Conservation (phyloP, 148 eudicot genomes). For the Mesembryanthemum crystallinum region DNA sequence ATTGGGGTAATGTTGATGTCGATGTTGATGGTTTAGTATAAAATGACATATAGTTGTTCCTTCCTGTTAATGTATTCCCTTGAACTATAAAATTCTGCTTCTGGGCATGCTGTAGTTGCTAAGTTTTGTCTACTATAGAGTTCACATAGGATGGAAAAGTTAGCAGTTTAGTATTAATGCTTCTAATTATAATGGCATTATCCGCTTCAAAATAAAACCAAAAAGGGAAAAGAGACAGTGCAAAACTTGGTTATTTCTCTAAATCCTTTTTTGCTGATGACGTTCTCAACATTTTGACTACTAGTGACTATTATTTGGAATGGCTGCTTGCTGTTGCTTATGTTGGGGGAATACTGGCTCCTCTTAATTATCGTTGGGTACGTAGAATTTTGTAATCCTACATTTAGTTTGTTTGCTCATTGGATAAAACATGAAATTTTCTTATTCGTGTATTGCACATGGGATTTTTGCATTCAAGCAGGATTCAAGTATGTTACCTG, state of each 20-base stretch:
- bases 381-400: constrained; percentile 8
- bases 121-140: neutral
- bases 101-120: neutral
- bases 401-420: neutral
- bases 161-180: neutral
- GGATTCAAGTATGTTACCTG: neutral
- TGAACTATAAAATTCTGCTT: neutral
- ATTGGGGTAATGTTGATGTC: too few species aligned
- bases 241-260: neutral
- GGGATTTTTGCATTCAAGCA: neutral
- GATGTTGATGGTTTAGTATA: too few species aligned
- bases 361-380: constrained; percentile 95
- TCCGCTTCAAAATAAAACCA: neutral
- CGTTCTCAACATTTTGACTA: constrained; percentile 12
- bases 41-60: too few species aligned
- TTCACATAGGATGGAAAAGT: neutral
- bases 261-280: neutral
- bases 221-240: neutral
- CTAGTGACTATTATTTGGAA: constrained; percentile 76
- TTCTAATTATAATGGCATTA: neutral
- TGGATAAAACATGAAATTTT: neutral
- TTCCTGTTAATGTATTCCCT: neutral
- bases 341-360: constrained; percentile 85
- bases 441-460: neutral
- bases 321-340: constrained; percentile 86